A percentile compares a stretch with the other conserved stretches of the same genome.
phyloP scores from a whole-genome alignment of 2,329 filamentous ascomycete species.

The Nigrograna mackinnonii region DNA sequence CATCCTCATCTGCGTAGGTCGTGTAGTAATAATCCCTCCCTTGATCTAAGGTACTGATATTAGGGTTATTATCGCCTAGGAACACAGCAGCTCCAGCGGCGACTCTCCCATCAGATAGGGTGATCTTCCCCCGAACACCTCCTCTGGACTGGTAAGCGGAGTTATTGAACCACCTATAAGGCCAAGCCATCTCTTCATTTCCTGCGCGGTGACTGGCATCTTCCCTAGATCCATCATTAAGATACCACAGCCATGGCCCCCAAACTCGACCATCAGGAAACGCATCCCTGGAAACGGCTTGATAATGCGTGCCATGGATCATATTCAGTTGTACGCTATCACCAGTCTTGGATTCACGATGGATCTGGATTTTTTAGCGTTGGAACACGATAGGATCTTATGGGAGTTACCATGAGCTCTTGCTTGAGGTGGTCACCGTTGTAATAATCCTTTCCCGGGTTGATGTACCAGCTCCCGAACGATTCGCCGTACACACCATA shows the following conservation, averaged over 20 bases:
- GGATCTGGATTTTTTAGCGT: slow-evolving; percentile 31
- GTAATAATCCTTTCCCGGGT: slow-evolving; percentile 55
- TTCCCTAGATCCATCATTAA: slow-evolving; percentile 51
- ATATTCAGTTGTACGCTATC: slow-evolving; percentile 59
- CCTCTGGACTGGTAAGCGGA: slow-evolving; percentile 54
- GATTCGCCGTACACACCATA: slow-evolving; percentile 55
- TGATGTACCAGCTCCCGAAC: slow-evolving; percentile 57
- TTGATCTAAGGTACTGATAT: slow-evolving; percentile 51
- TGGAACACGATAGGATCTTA: not conserved
- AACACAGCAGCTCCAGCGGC: slow-evolving; percentile 54
- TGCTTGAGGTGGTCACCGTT: slow-evolving; percentile 59
- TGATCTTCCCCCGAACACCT: slow-evolving; percentile 48
- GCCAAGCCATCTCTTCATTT: slow-evolving; percentile 50
- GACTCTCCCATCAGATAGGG: slow-evolving; percentile 53
- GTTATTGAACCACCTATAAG: slow-evolving; percentile 55
- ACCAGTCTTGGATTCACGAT: slow-evolving; percentile 54
- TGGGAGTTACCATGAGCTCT: slow-evolving; percentile 48
- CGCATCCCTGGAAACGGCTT: slow-evolving; percentile 30
- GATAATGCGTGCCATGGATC: slow-evolving; percentile 54
- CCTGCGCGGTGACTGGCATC: slow-evolving; percentile 46
- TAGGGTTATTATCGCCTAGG: slow-evolving; percentile 52
- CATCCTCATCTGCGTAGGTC: slow-evolving; percentile 47
- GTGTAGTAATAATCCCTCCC: slow-evolving; percentile 56
- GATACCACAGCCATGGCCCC: slow-evolving; percentile 45
- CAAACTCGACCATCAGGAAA: slow-evolving; percentile 41